Conservation (phyloP, 2,329 filamentous ascomycete species). For the Fusarium palustre region DNA sequence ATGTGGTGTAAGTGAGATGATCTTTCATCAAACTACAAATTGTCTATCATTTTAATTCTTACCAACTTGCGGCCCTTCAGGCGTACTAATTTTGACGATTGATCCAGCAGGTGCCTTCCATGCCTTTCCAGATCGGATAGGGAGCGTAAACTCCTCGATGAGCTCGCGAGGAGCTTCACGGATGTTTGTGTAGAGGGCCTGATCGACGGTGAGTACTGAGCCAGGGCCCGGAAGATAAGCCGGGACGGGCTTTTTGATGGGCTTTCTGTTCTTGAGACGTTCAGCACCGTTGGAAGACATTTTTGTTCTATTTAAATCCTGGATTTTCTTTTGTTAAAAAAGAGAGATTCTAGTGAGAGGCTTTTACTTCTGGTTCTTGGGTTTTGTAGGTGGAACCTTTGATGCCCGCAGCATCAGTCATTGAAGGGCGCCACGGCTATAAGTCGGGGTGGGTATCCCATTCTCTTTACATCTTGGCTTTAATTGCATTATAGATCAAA, state of each 20-base stretch:
- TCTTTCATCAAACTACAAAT: not conserved
- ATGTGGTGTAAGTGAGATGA: constrained; percentile 1
- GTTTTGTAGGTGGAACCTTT: constrained; percentile 19
- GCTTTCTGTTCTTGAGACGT: constrained; percentile 57
- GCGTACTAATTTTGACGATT: constrained; percentile 79
- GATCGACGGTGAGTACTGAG: constrained; percentile 59
- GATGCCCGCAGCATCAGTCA: not conserved
- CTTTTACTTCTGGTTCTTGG: constrained; percentile 1
- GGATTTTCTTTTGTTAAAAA: not conserved
- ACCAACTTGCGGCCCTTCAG: constrained; percentile 80
- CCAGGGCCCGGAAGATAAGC: constrained; percentile 60
- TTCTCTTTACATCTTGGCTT: not conserved
- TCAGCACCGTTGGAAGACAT: constrained; percentile 48
- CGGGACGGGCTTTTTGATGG: constrained; percentile 61
- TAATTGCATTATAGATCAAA: not conserved
- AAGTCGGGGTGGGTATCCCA: not conserved
- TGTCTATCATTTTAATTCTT: constrained; percentile 27
- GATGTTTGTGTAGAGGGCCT: constrained; percentile 69
- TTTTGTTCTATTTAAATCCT: not conserved
- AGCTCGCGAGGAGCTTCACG: constrained; percentile 59
- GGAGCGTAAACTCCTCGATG: constrained; percentile 69
- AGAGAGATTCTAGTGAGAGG: not conserved
- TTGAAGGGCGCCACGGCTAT: not conserved
- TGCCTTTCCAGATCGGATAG: constrained; percentile 78
- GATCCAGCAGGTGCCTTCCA: constrained; percentile 77